Base-by-base conservation (phyloP, 2,329 filamentous ascomycete genomes). In the Emmonsia crescens region DNA sequence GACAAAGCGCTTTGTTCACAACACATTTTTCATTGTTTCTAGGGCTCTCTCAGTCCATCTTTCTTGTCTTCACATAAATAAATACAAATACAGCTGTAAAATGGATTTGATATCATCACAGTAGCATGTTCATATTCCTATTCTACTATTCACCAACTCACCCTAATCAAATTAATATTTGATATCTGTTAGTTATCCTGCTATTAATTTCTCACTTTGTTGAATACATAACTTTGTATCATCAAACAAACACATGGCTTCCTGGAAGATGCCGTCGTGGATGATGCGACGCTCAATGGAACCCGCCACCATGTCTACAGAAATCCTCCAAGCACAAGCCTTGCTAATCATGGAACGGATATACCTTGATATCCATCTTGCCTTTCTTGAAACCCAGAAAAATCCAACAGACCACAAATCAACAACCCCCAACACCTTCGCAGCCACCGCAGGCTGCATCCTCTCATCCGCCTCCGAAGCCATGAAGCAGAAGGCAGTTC, bases 311-410 rank as follows among this genome's bases (percentile, higher is more conserved):
- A 29, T 44, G 36, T 24, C 55, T 19, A 9, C 24, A 4, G 27
- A 44, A 4, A 31, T 44, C 16, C 38, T 44, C 16, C 38, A 31
- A n/a, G 36, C 19, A 24, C 36, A 57, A n/a, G 55, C 14, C 5
- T 24, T 57, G 16, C 21, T 44, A 27, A 57, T 36, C n/a, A 44
- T 57, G 38, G 55, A 57, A 16, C 36, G 24, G 24, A 57, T 57
- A 57, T 57, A 57, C 16, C 38, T 44, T 5, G 55, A 57, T 24
- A 57, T 57, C 55, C 55, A 46, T 8, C 36, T 57, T 31, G 55
- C 55, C n/a, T 44, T 38, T 21, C 55, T 44, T 16, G 10, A 42
- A 44, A 29, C 5, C 5, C 36, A 40, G 24, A 29, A 42, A 29
- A n/a, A 36, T 5, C 19, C 24, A 48, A 0, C 42, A 14, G 24